phyloP scores from a whole-genome alignment of 1,284 basidiomycete species.

The Pholiota adiposa region DNA sequence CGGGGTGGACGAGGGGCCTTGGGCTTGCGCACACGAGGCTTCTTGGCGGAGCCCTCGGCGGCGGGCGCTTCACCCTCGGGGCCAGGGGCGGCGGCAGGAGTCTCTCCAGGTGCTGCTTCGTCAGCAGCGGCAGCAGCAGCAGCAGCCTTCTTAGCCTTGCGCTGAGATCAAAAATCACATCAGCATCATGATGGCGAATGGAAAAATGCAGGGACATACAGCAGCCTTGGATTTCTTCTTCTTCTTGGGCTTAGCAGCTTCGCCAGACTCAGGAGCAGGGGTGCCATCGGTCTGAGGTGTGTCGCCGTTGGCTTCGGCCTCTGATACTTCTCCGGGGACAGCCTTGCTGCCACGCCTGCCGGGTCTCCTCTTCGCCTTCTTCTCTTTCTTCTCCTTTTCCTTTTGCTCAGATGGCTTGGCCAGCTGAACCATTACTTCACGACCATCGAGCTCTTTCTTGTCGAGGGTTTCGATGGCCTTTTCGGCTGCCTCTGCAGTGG shows the following conservation, averaged over 20 bases:
- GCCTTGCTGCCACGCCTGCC: conserved; percentile 83
- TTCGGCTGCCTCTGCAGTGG: conserved; percentile 81
- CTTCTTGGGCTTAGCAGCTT: conserved; percentile 77
- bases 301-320: conserved; percentile 84
- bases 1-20: conserved; percentile 62
- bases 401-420: conserved; percentile 89
- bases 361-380: conserved; percentile 73
- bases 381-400: conserved; percentile 80
- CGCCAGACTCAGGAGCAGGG: conserved; percentile 47
- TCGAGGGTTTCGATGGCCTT: conserved; percentile 86
- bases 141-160: conserved; percentile 61
- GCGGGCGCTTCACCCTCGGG: conserved; percentile 42
- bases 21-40: conserved; percentile 63
- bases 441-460: conserved; percentile 87
- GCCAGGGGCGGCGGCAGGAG: conserved; percentile 14
- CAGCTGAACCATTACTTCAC: conserved; percentile 85
- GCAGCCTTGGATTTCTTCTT: conserved; percentile 69
- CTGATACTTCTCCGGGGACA: conserved; percentile 83
- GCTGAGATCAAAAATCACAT: conserved; percentile 39
- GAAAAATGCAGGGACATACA: conserved; percentile 46
- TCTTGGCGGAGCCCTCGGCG: conserved; percentile 46
- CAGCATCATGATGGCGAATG: conserved; percentile 20
- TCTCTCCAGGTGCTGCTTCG: conserved; percentile 18
- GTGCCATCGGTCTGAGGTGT: conserved; percentile 54
- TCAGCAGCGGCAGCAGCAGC: conserved; percentile 25